Evolutionary conservation across 148 eudicot genomes (phyloP), one percentile per base, ranked within the genome.

Genomic region (Nepenthes mirabilis): DNA sequence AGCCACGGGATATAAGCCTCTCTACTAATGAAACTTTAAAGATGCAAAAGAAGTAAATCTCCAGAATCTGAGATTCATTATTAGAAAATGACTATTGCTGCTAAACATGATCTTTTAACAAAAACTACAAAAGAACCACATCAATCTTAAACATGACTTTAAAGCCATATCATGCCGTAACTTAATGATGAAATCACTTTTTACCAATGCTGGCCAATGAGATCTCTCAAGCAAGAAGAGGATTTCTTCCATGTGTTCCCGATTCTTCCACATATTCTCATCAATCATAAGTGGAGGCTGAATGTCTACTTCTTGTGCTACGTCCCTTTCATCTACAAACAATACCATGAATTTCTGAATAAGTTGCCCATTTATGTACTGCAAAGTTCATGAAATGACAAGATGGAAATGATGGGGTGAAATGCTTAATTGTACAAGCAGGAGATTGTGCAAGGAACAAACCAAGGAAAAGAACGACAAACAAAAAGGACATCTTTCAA

Each of bases 231-330:
- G 73, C 66, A 93, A 66, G 72, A 65, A 88, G 58, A 93, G 62
- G 60, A 93, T 83, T 72, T 88, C 91, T 72, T 93, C 98, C 33
- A 93, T 74, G 59, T 93, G 82, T 72, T 93, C 98, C 37, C 98
- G 76, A 65, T 93, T 93, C 81, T 86, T 93, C 95, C 95, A 93
- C 96, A 93, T 80, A 67, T 93, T 93, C 78, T 93, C 94, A 67
- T 93, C 98, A 58, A 93, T 81, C 71, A 88, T 93, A 67, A 83
- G 94, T 9, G 98, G 98, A 67, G 96, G 82, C 56, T 83, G 61
- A 51, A 66, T 14, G 55, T 82, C 91, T 49, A 82, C 82, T 82
- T 88, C 89, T 10, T 77, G 69, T 57, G 80, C 63, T 68, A 88
- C 57, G 54, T 60, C 35, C 37, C 63, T 71, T 68, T 93, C 91